Base-by-base conservation (phyloP, 768 basidiomycete genomes). In the Auriscalpium orientale region DNA sequence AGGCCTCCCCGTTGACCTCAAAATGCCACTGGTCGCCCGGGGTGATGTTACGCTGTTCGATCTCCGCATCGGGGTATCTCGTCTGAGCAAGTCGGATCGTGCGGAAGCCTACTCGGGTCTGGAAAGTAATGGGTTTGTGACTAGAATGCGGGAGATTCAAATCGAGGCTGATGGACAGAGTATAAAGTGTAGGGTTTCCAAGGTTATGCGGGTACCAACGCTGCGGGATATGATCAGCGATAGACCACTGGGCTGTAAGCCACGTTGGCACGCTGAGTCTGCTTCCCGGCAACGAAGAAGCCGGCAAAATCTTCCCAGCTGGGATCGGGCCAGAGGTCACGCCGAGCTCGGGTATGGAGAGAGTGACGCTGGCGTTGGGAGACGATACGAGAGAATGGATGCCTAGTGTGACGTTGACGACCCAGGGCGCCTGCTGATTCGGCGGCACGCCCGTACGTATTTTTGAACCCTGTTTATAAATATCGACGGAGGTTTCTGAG, bases 11-110 rank as follows among this genome's bases (percentile, higher is more conserved):
- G 51, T 83, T 82, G 56, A 83, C 72, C 57, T 77, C 72, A 62
- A 83, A 82, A 63, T 82, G 79, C 76, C 79, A 82, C 59, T 82
- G 74, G 58, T 83, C 79, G 7, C 81, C 80, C 2, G 81, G 79
- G 1, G 75, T 81, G 54, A 82, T 80, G 1, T 80, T 79, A 4
- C 76, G 72, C 28, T 65, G 59, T 2, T 62, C 65, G 16, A 81
- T 60, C 33, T 82, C 79, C 28, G 70, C 65, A 48, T 74, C 66
- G 6, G 74, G 66, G 58, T 81, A 81, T 2, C 76, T 67, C 9
- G 71, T 64, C 65, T 82, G 80, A 21, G 75, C 71, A 33, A 82
- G 74, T 49, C 77, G 69, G 50, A 83, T 76, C 2, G 82, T 82
- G 13, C 82, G 76, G 68, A 83, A 83, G 8, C 82, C 80, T 6